Conservation (phyloP, 805 yeast species). For the Maudiozyma barnettii region DNA sequence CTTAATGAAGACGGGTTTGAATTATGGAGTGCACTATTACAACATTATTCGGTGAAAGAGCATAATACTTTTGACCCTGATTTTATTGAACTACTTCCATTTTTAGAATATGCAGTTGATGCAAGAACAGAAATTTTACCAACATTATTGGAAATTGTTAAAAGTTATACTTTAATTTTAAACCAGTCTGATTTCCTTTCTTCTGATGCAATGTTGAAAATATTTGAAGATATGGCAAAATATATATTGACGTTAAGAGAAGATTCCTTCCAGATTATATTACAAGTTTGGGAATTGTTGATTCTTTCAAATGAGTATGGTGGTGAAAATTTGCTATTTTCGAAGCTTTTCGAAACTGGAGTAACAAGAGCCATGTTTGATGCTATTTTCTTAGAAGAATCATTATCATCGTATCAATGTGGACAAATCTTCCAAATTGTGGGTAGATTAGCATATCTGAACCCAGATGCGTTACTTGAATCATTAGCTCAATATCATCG, state of each 20-base stretch:
- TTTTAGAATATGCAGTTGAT: conserved; percentile 48
- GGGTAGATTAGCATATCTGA: conserved; percentile 30
- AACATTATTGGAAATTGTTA: conserved; percentile 46
- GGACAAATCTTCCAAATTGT: conserved; percentile 30
- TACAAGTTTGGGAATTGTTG: conserved; percentile 31
- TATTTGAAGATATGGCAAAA: conserved; percentile 42
- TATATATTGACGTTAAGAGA: conserved; percentile 58
- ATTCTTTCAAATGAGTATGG: conserved; percentile 20
- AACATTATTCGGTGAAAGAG: conserved; percentile 41
- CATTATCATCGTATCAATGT: conserved; percentile 24
- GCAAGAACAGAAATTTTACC: conserved; percentile 70
- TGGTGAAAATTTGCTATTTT: conserved; percentile 15
- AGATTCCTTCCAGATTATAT: conserved; percentile 47
- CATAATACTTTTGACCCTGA: conserved; percentile 25
- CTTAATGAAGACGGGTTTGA: conserved; percentile 82
- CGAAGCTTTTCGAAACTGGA: conserved; percentile 22
- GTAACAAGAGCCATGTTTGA: conserved; percentile 20
- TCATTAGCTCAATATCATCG: conserved; percentile 21
- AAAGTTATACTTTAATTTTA: conserved; percentile 51
- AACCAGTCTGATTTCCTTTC: conserved; percentile 31
- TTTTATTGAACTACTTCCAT: conserved; percentile 39
- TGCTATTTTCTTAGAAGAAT: conserved; percentile 24
- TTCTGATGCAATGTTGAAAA: conserved; percentile 12
- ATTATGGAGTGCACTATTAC: conserved; percentile 65
- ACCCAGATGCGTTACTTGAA: conserved; percentile 27